Base-by-base conservation (phyloP, 441 rosid genomes). In the Adansonia gregorii region DNA sequence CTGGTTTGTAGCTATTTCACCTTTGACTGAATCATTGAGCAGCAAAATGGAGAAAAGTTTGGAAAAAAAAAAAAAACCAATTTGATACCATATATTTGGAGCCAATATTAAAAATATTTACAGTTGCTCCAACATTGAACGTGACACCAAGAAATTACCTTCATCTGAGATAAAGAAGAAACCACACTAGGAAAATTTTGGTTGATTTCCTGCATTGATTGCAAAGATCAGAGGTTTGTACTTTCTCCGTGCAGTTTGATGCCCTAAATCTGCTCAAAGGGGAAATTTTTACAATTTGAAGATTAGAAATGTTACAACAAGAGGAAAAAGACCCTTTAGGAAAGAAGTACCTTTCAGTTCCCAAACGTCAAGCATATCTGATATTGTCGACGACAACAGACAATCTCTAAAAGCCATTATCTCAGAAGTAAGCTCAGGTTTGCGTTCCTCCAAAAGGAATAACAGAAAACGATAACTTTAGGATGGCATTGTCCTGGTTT, bases 331-430 rank as follows among this genome's bases (percentile, higher is more conserved):
- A 73, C 52, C 24, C 19, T 8, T 43, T 74, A 43, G 27, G 6
- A 63, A 55, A 24, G 35, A 46, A 39, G 35, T 87, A 97, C 99
- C 99, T 78, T 93, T 94, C 78, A 97, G 92, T 83, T 97, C 99
- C 99, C 98, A 97, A 81, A 94, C 97, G 85, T 97, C 98, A 56
- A 93, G 97, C 4, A 95, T 93, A 85, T 97, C 99, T 8, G 99
- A 95, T 78, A 93, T 76, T 1, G 99, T 90, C 17, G 98, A 92
- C 72, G 98, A 93, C 83, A 97, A 86, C 72, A 97, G 87, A 85
- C 87, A 88, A 87, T 97, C 99, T 86, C 98, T 88, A 79, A 94
- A 97, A 80, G 95, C 91, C 97, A 93, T 97, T 78, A 94, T 86
- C 87, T 92, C 99, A 73, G 97, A 89, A 74, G 88, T 86, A 74